These are phyloP conservation scores for Myxozyma mucilagina DNA, from an alignment of 805 yeast genomes.

Conservation along the genomic window DNA sequence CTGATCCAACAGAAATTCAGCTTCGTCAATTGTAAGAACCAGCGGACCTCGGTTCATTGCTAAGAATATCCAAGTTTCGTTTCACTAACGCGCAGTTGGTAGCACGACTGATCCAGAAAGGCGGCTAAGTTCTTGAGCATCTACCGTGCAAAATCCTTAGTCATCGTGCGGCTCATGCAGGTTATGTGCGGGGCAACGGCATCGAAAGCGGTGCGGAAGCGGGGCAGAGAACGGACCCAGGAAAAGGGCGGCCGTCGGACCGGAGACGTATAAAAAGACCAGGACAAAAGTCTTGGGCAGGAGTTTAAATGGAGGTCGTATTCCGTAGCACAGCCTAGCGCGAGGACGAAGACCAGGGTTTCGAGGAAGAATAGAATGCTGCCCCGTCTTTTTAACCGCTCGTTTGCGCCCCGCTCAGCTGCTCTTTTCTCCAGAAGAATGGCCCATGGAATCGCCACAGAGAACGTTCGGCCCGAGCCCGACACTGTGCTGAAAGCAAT, in stretches of 20 bases:
- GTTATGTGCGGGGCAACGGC: background rate
- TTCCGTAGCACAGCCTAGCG: too few relatives aligned
- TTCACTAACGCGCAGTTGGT: too few relatives aligned
- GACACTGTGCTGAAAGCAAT: conserved; percentile 53
- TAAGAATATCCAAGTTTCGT: too few relatives aligned
- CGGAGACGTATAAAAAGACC: too few relatives aligned
- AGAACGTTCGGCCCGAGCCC: conserved; percentile 54
- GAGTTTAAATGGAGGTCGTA: too few relatives aligned
- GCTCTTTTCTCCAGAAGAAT: background rate
- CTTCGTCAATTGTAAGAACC: conserved; percentile 28
- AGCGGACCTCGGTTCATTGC: conserved; percentile 32
- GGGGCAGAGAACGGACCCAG: too few relatives aligned
- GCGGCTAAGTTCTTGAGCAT: background rate
- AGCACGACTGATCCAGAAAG: background rate
- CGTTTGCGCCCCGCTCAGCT: background rate
- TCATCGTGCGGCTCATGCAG: background rate
- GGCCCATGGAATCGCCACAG: conserved; percentile 36
- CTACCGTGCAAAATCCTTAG: background rate
- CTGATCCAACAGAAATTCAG: conserved; percentile 32
- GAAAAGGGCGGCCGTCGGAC: background rate
- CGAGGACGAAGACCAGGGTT: too few relatives aligned
- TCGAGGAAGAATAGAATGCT: background rate
- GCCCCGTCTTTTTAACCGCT: background rate
- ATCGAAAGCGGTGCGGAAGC: background rate
- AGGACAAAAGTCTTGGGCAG: too few relatives aligned